These are phyloP conservation scores for Gossypium bickii DNA, from an alignment of 345 rosid genomes.

Conservation along the genomic window DNA sequence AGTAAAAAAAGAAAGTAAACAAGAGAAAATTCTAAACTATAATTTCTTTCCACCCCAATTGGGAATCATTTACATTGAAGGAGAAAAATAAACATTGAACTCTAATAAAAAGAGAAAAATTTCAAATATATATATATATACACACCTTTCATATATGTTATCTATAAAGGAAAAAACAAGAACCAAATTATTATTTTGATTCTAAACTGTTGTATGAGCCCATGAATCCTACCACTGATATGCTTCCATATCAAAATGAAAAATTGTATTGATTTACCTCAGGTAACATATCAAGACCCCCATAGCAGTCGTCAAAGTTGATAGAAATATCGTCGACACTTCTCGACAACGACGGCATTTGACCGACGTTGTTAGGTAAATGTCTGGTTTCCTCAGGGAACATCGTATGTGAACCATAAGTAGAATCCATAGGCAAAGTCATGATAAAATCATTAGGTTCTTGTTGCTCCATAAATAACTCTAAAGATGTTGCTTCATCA, in stretches of 20 bases:
- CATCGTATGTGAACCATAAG: conserved; percentile 7
- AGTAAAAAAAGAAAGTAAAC: no score
- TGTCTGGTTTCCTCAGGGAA: conserved; percentile 1
- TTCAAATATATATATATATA: no score
- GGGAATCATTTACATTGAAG: no score
- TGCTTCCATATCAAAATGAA: conserved; percentile 14
- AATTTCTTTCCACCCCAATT: no score
- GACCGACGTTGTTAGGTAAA: neutral
- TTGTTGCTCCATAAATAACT: conserved; percentile 41
- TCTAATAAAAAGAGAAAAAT: no score
- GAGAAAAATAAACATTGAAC: no score
- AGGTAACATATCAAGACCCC: conserved; percentile 29
- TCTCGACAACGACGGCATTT: neutral
- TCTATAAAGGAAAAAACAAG: neutral
- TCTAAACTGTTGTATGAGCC: neutral
- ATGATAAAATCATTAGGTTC: conserved; percentile 17
- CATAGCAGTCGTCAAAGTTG: conserved; percentile 34
- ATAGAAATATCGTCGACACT: conserved; percentile 7
- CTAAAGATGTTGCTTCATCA: conserved; percentile 53
- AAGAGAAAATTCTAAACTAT: no score
- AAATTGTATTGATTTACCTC: conserved; percentile 27
- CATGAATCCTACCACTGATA: conserved; percentile 2
- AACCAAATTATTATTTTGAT: neutral
- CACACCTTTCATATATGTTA: neutral
- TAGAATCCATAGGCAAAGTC: conserved; percentile 12